Conservation (phyloP, 2,329 filamentous ascomycete species). For the Microsporum ferrugineum region DNA sequence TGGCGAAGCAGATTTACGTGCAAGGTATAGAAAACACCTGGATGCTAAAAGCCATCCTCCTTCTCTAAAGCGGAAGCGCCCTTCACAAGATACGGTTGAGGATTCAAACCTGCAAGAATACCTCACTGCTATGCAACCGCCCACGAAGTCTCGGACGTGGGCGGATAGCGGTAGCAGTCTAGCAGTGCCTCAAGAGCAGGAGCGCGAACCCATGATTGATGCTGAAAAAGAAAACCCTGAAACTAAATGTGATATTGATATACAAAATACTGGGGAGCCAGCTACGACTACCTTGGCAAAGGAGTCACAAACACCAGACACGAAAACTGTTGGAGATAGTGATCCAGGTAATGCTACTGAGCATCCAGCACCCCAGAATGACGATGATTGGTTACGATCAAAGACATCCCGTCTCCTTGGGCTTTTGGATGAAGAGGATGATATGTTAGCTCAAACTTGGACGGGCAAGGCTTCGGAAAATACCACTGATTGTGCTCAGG, state of each 20-base stretch:
- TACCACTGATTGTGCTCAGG: background rate
- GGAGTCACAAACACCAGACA: background rate
- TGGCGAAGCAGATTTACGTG: conserved; percentile 18
- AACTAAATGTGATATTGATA: background rate
- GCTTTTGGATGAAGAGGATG: conserved; percentile 57
- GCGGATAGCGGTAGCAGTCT: conserved; percentile 41
- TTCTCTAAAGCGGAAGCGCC: conserved; percentile 33
- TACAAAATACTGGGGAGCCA: background rate
- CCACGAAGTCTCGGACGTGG: conserved; percentile 54
- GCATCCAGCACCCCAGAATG: conserved; percentile 40
- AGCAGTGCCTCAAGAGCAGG: conserved; percentile 14
- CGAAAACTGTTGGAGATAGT: background rate
- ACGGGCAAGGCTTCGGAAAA: conserved; percentile 8
- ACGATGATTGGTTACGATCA: conserved; percentile 85
- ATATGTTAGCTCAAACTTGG: conserved; percentile 12
- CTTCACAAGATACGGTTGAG: conserved; percentile 48
- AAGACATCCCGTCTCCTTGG: conserved; percentile 78
- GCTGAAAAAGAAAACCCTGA: background rate
- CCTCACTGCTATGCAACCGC: conserved; percentile 65
- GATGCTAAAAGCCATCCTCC: conserved; percentile 14
- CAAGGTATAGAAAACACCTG: conserved; percentile 17
- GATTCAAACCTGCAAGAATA: conserved; percentile 81
- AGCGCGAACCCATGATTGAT: conserved; percentile 12
- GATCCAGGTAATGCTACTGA: conserved; percentile 13
- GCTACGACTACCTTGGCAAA: conserved; percentile 1